Conservation (phyloP, 495 filamentous ascomycete species). For the Aspergillus taichungensis region DNA sequence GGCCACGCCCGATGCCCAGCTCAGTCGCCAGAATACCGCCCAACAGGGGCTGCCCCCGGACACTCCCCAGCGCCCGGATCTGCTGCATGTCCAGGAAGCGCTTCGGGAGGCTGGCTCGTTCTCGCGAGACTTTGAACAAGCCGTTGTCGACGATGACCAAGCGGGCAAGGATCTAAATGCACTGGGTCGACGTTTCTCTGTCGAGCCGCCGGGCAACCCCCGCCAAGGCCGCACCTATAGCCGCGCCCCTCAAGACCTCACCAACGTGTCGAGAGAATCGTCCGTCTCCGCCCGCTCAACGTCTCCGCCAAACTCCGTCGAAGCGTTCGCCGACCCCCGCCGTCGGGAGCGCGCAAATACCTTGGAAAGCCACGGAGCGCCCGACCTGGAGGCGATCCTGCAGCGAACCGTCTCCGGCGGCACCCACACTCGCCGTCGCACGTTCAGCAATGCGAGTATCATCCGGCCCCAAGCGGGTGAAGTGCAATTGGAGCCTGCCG, state of each 20-base stretch:
- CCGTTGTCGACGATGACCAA: constrained; percentile 71
- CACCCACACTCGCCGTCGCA: constrained; percentile 53
- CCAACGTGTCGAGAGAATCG: constrained; percentile 39
- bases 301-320: constrained; percentile 93
- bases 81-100: constrained; percentile 43
- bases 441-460: constrained; percentile 50
- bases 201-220: constrained; percentile 28
- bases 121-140: constrained; percentile 70
- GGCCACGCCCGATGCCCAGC: constrained; percentile 29
- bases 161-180: constrained; percentile 33
- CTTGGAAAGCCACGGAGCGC: constrained; percentile 48
- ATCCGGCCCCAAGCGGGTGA: constrained; percentile 38
- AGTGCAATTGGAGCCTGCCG: constrained; percentile 44
- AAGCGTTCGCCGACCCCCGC: constrained; percentile 80
- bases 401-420: constrained; percentile 63
- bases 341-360: constrained; percentile 60
- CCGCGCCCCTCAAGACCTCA: constrained; percentile 35
- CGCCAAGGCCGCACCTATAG: constrained; percentile 32
- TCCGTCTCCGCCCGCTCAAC: constrained; percentile 57
- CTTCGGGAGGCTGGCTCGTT: constrained; percentile 40
- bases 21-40: constrained; percentile 32
- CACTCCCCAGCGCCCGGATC: constrained; percentile 31
- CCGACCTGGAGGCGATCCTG: constrained; percentile 51
- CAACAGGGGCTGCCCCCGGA: constrained; percentile 20
- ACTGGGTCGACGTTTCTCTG: constrained; percentile 30